Evolutionary conservation across 495 filamentous ascomycete species (phyloP).

Genomic region (Entonaema liquescens): DNA sequence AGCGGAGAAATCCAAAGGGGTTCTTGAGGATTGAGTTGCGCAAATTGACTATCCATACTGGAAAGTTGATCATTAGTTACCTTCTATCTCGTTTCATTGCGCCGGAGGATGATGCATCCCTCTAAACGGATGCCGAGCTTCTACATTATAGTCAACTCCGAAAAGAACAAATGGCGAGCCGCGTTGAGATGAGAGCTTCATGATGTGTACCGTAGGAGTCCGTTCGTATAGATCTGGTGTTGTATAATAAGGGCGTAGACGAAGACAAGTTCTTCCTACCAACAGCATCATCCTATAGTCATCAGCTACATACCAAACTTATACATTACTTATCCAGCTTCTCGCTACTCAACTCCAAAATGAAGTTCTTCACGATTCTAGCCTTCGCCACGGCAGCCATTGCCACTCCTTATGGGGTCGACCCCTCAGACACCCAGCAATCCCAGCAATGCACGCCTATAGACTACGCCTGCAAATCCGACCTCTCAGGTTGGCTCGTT

Average conservation of each 20-base stretch:
- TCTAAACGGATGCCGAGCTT: no score
- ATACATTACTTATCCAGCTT: not conserved
- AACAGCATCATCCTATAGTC: not conserved
- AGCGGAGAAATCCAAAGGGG: not conserved
- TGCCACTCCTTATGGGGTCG: slow-evolving; percentile 10
- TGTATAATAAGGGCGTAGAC: not conserved
- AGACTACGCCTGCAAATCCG: slow-evolving; percentile 39
- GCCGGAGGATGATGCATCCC: slow-evolving; percentile 6
- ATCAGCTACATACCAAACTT: not conserved
- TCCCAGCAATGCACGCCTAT: slow-evolving; percentile 32
- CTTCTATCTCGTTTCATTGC: not conserved
- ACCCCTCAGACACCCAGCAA: not conserved
- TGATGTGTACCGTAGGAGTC: not conserved
- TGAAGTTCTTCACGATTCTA: slow-evolving; percentile 27
- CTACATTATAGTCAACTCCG: slow-evolving; percentile 1
- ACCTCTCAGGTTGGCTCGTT: slow-evolving; percentile 45
- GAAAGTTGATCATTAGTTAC: not conserved
- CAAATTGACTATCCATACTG: no score
- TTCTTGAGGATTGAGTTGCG: not conserved
- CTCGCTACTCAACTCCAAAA: slow-evolving; percentile 8
- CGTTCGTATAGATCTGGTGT: not conserved
- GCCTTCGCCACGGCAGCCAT: slow-evolving; percentile 21
- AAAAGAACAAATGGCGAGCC: not conserved
- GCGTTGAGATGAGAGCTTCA: not conserved
- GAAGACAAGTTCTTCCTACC: not conserved